phyloP scores from a whole-genome alignment of 2,329 filamentous ascomycete genomes.

The Cladophialophora bantiana region DNA sequence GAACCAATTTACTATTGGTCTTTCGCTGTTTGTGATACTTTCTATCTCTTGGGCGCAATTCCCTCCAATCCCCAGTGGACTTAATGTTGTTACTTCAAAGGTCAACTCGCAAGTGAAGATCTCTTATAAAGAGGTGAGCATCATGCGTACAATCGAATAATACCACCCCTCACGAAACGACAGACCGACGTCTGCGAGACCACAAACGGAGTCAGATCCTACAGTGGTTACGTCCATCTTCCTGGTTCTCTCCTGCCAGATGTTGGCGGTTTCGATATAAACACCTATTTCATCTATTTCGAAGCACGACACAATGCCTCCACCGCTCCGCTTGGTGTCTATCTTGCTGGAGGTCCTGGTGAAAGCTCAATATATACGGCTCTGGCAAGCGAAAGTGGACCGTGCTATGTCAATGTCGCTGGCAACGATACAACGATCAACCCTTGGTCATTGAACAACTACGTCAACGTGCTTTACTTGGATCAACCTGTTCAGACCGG shows the following conservation, averaged over 20 bases:
- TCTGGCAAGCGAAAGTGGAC: slow-evolving; percentile 59
- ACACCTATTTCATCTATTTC: slow-evolving; percentile 72
- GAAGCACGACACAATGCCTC: slow-evolving; percentile 61
- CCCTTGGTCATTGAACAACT: slow-evolving; percentile 68
- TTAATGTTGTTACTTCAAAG: slow-evolving; percentile 23
- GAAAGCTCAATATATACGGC: slow-evolving; percentile 64
- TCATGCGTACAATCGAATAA: not conserved
- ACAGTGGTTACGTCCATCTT: slow-evolving; percentile 66
- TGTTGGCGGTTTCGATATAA: slow-evolving; percentile 60
- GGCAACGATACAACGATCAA: slow-evolving; percentile 61
- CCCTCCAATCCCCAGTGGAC: slow-evolving; percentile 23
- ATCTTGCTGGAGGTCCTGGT: slow-evolving; percentile 69
- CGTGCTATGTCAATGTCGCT: slow-evolving; percentile 61
- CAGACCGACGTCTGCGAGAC: slow-evolving; percentile 63
- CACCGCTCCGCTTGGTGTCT: slow-evolving; percentile 66
- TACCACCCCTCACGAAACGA: not conserved
- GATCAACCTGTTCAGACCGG: slow-evolving; percentile 69
- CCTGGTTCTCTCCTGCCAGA: slow-evolving; percentile 54
- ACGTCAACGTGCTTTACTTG: slow-evolving; percentile 72
- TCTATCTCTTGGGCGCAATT: slow-evolving; percentile 25
- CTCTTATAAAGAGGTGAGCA: slow-evolving; percentile 54
- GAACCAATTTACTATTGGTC: not conserved
- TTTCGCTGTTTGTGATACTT: not conserved
- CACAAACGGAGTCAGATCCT: slow-evolving; percentile 61
- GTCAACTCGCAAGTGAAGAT: slow-evolving; percentile 45